Conservation (phyloP, 75 land plant genomes). For the Pinus taeda region DNA sequence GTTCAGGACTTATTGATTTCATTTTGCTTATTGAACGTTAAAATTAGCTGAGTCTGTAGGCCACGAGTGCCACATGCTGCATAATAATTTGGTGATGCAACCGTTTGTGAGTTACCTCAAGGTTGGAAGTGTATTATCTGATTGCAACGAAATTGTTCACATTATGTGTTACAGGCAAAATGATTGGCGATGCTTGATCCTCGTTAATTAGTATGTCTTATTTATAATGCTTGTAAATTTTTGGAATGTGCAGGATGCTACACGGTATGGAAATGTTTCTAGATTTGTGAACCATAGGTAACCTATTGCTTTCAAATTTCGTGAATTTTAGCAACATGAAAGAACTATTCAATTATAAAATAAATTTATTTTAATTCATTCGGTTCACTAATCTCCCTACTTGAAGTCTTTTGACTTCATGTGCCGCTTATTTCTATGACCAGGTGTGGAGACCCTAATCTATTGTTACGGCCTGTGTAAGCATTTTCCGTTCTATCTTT, state of each 20-base stretch:
- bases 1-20: too few species aligned
- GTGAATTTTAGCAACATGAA: not conserved
- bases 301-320: not conserved
- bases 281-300: slow-evolving; percentile 38
- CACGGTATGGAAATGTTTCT: slow-evolving; percentile 32
- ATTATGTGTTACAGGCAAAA: not conserved
- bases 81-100: not conserved
- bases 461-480: slow-evolving; percentile 26
- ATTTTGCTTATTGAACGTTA: too few species aligned
- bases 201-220: not conserved
- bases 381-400: not conserved
- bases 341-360: not conserved
- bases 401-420: not conserved
- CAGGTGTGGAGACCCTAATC: slow-evolving; percentile 32
- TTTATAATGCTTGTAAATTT: not conserved
- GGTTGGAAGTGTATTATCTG: not conserved
- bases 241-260: slow-evolving; percentile 23
- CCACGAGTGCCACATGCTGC: not conserved
- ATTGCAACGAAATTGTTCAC: not conserved
- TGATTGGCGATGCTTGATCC: not conserved
- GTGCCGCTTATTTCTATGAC: slow-evolving; percentile 1
- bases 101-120: not conserved
- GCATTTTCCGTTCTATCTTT: too few species aligned
- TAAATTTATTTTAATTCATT: not conserved
- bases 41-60: not conserved